Base-by-base conservation (phyloP, 2,329 filamentous ascomycete species). In the Neofusicoccum umdonicola region DNA sequence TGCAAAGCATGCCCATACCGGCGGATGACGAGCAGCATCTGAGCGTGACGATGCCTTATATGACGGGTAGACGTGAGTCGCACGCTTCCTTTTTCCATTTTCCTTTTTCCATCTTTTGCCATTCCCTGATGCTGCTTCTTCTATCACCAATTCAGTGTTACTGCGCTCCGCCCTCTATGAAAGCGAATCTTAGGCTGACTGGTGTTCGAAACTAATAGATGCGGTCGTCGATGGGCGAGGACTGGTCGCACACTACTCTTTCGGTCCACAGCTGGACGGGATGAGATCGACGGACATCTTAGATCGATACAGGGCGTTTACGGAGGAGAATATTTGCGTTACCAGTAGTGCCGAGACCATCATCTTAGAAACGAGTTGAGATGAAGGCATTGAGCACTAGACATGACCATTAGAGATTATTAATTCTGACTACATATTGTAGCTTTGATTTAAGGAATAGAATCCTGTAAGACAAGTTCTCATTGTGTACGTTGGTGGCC, bases 11-110 rank as follows among this genome's bases (percentile, higher is more conserved):
- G 64, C 75, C 82, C 37, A 82, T 83, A 1, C 78, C 83, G 34
- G 69, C 77, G 3, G 76, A 80, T 27, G 81, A 82, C 60, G 83
- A 84, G 69, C 76, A 82, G 54, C 78, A 80, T 66, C 78, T 79
- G 65, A 76, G 78, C n/a, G 74, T 78, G 45, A 72, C 72, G 34
- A 60, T 73, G 61, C 76, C 79, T 0, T 72, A 75, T 50, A 71
- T 74, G 34, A 74, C 80, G 9, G 75, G 77, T n/a, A 73, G 77
- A 64, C 76, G 77, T 68, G 65, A 60, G 62, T 67, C 27, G 4
- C 27, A 9, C n/a, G 15, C 6, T n/a, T 17, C 15, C 6, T 35
- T 22, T 54, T 1, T 22, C 27, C 27, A n/a, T 3, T 39, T 9
- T 6, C 11, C 11, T 4, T 12, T 4, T 48, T 11, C 12, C 9